phyloP scores from a whole-genome alignment of 2,329 filamentous ascomycete species.

The Neopestalotiopsis clavispora region DNA sequence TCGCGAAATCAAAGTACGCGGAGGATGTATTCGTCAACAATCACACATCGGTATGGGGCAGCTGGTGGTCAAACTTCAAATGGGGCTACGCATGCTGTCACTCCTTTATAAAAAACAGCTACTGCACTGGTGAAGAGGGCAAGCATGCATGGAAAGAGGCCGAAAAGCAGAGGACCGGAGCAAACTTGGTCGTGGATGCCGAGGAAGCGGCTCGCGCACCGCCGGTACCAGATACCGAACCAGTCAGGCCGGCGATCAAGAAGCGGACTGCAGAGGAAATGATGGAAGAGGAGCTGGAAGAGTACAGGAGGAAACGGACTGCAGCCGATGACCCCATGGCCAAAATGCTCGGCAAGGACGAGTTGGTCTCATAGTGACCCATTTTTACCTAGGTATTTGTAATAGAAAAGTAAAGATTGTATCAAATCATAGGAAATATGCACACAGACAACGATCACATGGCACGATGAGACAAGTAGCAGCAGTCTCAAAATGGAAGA shows the following conservation, averaged over 20 bases:
- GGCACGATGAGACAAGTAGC: neutral
- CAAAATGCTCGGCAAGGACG: constrained; percentile 75
- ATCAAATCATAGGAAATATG: neutral
- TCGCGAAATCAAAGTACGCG: constrained; percentile 86
- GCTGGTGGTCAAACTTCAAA: constrained; percentile 94
- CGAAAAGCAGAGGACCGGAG: constrained; percentile 62
- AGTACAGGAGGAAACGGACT: constrained; percentile 77
- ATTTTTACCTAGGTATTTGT: neutral
- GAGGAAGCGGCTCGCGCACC: constrained; percentile 28
- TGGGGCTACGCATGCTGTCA: constrained; percentile 98
- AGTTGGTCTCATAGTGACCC: constrained; percentile 48
- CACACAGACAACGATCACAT: neutral
- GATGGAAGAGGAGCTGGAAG: constrained; percentile 85
- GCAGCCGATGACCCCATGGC: constrained; percentile 88
- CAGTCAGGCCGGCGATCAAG: constrained; percentile 46
- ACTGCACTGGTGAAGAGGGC: constrained; percentile 92
- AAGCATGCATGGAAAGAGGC: constrained; percentile 80
- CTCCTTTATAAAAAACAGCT: constrained; percentile 92
- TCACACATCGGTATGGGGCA: constrained; percentile 91
- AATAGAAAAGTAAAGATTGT: neutral
- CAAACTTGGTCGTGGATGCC: constrained; percentile 41
- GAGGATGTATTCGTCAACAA: constrained; percentile 91
- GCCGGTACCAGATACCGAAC: constrained; percentile 17
- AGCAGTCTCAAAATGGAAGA: constrained; percentile 2
- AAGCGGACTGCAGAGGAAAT: constrained; percentile 83